phyloP scores from a whole-genome alignment of 441 rosid species.

The Populus hybrid region DNA sequence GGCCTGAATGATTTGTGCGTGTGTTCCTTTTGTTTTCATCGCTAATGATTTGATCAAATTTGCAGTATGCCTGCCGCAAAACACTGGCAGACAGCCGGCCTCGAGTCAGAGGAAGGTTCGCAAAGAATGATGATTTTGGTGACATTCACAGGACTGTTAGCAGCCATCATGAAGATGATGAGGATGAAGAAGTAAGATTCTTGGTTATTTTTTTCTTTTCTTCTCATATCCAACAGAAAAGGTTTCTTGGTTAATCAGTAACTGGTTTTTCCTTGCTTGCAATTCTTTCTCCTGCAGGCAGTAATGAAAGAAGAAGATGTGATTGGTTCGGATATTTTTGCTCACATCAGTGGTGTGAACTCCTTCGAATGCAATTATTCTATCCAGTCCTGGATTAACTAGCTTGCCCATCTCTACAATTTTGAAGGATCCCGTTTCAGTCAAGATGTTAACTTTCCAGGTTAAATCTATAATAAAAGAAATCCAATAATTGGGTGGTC shows the following conservation, averaged over 20 bases:
- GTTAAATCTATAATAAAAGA: background rate
- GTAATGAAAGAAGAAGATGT: slow-evolving; percentile 76
- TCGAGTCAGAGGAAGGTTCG: slow-evolving; percentile 92
- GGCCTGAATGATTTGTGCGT: background rate
- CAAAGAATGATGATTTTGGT: slow-evolving; percentile 81
- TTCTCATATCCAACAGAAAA: background rate
- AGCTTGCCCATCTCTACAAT: slow-evolving; percentile 27
- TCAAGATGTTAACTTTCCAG: slow-evolving; percentile 25
- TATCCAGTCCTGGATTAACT: slow-evolving; percentile 69
- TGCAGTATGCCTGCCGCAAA: slow-evolving; percentile 93
- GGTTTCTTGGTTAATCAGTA: background rate
- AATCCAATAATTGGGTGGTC: slow-evolving; percentile 18
- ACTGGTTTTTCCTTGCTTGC: background rate
- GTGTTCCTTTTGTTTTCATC: too few species aligned
- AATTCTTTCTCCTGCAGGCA: slow-evolving; percentile 34
- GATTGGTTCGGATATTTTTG: slow-evolving; percentile 77
- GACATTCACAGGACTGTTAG: slow-evolving; percentile 34
- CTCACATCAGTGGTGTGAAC: slow-evolving; percentile 83
- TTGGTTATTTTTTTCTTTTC: background rate
- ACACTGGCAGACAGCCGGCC: slow-evolving; percentile 95
- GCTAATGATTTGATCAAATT: background rate
- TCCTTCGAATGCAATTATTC: slow-evolving; percentile 84
- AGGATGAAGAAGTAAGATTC: slow-evolving; percentile 50
- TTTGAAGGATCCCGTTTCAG: slow-evolving; percentile 44
- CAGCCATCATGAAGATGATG: slow-evolving; percentile 54